Percentiles rank a stretch among this genome's conserved stretches.
Conservation (phyloP, 345 rosid genomes). For the Syzygium aromaticum region DNA sequence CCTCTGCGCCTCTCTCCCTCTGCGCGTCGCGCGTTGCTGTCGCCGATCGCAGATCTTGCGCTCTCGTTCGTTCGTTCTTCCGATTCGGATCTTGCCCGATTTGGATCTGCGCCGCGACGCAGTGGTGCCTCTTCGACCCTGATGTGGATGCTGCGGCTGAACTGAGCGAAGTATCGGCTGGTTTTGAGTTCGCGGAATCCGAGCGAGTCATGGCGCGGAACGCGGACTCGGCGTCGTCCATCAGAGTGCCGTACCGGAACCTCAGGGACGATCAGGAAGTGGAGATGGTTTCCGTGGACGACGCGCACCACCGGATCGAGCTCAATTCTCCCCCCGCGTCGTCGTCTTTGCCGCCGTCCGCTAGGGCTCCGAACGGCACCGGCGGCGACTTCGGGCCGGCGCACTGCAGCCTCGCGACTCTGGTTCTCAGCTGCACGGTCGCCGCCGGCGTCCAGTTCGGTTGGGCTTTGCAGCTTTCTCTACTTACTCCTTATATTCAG, state of each 20-base stretch:
- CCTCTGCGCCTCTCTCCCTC: background rate
- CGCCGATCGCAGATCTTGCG: background rate
- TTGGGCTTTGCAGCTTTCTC: conserved; percentile 98
- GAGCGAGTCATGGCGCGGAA: conserved; percentile 32
- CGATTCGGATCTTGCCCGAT: background rate
- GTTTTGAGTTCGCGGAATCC: background rate
- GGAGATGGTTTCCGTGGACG: conserved; percentile 48
- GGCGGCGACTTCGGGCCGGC: conserved; percentile 5
- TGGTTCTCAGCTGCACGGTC: conserved; percentile 78
- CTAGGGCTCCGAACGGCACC: conserved; percentile 8
- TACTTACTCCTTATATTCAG: conserved; percentile 94
- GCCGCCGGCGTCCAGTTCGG: conserved; percentile 97
- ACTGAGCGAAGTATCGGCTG: background rate
- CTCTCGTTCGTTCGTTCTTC: background rate
- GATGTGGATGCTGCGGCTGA: background rate
- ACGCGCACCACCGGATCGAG: conserved; percentile 19
- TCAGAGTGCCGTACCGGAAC: conserved; percentile 61
- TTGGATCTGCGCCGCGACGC: background rate
- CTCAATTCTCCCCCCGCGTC: conserved; percentile 18
- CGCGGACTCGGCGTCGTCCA: conserved; percentile 32
- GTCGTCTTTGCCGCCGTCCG: conserved; percentile 13
- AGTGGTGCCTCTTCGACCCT: too few relatives aligned
- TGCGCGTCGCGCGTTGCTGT: background rate
- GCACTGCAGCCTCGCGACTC: conserved; percentile 41
- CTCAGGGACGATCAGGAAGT: conserved; percentile 58